A percentile compares a stretch with the other conserved stretches of the same genome.
These are phyloP conservation scores for Pestalotiopsis sp. DNA, from an alignment of 2,329 filamentous ascomycete species.

Conservation along the genomic window DNA sequence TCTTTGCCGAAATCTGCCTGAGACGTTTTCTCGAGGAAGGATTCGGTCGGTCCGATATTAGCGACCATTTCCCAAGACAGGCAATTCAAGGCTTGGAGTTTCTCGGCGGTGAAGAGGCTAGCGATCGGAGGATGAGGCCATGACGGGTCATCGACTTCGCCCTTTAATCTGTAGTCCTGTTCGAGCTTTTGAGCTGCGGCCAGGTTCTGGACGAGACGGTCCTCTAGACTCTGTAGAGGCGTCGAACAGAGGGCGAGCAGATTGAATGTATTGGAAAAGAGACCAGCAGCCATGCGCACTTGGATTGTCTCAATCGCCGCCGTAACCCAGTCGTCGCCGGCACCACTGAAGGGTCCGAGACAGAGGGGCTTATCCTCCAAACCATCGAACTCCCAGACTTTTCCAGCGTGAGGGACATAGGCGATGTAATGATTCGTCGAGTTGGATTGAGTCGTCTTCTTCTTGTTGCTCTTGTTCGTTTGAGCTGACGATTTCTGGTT, in stretches of 20 bases:
- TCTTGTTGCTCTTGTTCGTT: slow-evolving; percentile 44
- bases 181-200: slow-evolving; percentile 42
- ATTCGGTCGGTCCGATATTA: slow-evolving; percentile 4
- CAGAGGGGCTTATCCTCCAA: slow-evolving; percentile 71
- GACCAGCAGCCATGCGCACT: slow-evolving; percentile 67
- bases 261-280: slow-evolving; percentile 69
- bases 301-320: slow-evolving; percentile 67
- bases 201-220: slow-evolving; percentile 45
- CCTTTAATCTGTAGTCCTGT: slow-evolving; percentile 16
- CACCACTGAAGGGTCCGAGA: slow-evolving; percentile 49
- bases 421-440: slow-evolving; percentile 85
- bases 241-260: slow-evolving; percentile 75
- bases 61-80: slow-evolving; percentile 11
- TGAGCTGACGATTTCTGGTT: neutral
- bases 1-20: slow-evolving; percentile 15
- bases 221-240: slow-evolving; percentile 55
- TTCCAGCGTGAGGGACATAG: slow-evolving; percentile 75
- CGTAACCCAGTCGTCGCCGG: slow-evolving; percentile 64
- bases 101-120: slow-evolving; percentile 18
- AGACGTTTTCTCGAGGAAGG: slow-evolving; percentile 9
- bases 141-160: slow-evolving; percentile 41
- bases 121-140: slow-evolving; percentile 18
- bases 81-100: slow-evolving; percentile 16
- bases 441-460: slow-evolving; percentile 49
- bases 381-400: slow-evolving; percentile 89